phyloP scores from a whole-genome alignment of 257 asterid species.

The Fraxinus anomala region DNA sequence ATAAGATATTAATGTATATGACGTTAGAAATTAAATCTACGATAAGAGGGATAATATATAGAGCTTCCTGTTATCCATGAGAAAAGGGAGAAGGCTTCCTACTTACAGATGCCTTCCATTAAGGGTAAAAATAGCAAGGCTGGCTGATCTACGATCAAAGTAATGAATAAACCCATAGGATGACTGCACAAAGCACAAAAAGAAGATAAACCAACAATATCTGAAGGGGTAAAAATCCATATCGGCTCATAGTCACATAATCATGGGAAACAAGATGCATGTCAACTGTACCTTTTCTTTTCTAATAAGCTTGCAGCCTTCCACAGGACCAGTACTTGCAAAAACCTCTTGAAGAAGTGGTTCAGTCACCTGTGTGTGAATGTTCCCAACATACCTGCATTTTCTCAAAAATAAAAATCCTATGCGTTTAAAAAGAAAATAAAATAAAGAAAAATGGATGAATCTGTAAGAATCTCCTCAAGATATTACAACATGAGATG shows the following conservation, averaged over 20 bases:
- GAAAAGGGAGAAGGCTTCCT: constrained; percentile 5
- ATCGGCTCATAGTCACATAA: not conserved
- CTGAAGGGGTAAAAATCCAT: constrained; percentile 16
- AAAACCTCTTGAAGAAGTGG: constrained; percentile 10
- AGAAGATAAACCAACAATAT: constrained; percentile 13
- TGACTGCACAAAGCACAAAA: constrained; percentile 42
- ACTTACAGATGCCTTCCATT: constrained; percentile 76
- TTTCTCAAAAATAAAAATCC: constrained; percentile 24
- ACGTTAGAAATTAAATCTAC: not conserved
- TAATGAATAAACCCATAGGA: constrained; percentile 62
- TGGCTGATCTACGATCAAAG: constrained; percentile 66
- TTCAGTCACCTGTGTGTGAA: constrained; percentile 8
- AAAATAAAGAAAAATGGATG: constrained; percentile 27
- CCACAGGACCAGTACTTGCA: constrained; percentile 8
- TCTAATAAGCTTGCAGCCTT: constrained; percentile 18
- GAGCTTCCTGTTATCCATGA: not conserved
- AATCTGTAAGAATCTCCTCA: constrained; percentile 30
- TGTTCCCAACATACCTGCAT: constrained; percentile 8
- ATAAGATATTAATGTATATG: constrained; percentile 19
- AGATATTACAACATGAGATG: constrained; percentile 25
- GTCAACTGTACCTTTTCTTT: constrained; percentile 8
- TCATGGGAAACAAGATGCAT: not conserved
- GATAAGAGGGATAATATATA: not conserved
- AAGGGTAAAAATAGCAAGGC: constrained; percentile 55
- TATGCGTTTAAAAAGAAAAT: constrained; percentile 22